Base-by-base conservation (phyloP, 306 rosid species). In the Cicer chorassanicum region DNA sequence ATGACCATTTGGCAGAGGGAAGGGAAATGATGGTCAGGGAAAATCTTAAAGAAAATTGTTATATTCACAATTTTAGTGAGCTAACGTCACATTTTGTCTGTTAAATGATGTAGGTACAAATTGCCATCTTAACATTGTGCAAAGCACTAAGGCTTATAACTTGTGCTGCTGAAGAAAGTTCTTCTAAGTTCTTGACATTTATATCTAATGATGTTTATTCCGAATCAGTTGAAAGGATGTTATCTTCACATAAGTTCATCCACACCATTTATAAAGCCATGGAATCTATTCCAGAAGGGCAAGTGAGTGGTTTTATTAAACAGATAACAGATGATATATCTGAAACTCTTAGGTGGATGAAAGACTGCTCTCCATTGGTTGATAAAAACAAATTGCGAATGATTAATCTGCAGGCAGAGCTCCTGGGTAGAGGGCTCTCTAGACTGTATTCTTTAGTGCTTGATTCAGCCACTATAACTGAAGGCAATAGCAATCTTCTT, bases 241-340 rank as follows among this genome's bases (percentile, higher is more conserved):
- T 91, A 74, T 83, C 83, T 74, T 86, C 90, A 9, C 85, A 83
- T 54, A 84, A 85, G 55, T 86, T 93, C 65, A 84, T 83, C 73
- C 65, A 62, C 80, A 88, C 87, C 59, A 73, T 89, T 68, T 81
- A 71, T 76, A 82, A 77, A 82, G 90, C 90, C 40, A 40, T 91
- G 77, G 84, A 83, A 78, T 82, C 86, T 66, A 83, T 88, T 73
- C 98, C 98, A 41, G 98, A 91, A 87, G 97, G 98, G 50, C 92
- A 91, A 86, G 94, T 86, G 19, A 85, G 87, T 71, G 89, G 83
- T 66, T 89, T 84, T 81, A 74, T 91, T 78, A 82, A 77, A 57
- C 87, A 84, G 81, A 70, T 91, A 71, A 82, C 84, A 39, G 78
- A 54, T 60, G 97, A 91, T 78, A 65, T 89, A 82, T 85, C 94